Evolutionary conservation across 345 rosid species (phyloP).

Genomic region (Pistacia vera): DNA sequence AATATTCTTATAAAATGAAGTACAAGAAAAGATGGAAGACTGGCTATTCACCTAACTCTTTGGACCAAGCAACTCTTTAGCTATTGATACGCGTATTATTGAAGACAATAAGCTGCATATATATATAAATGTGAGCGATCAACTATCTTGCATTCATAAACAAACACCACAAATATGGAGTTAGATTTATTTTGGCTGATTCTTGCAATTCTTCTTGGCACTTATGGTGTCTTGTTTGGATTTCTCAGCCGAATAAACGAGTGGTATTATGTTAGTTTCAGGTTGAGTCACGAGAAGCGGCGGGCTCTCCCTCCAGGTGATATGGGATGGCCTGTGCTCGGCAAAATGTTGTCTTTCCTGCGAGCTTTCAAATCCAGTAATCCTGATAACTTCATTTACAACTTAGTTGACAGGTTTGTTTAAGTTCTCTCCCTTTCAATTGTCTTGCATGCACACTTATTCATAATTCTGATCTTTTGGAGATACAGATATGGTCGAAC

Average conservation of each 20-base stretch:
- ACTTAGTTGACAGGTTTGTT: slow-evolving; percentile 31
- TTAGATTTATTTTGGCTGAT: slow-evolving; percentile 6
- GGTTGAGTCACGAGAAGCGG: slow-evolving; percentile 33
- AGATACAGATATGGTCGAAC: slow-evolving; percentile 30
- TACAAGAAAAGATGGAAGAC: too few species aligned
- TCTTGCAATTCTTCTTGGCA: slow-evolving; percentile 16
- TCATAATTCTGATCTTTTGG: neutral
- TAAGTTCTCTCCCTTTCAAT: neutral
- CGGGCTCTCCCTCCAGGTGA: slow-evolving; percentile 50
- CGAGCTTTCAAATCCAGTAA: slow-evolving; percentile 45
- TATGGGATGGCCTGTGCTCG: slow-evolving; percentile 50
- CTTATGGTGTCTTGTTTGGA: slow-evolving; percentile 23
- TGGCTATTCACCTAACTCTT: too few species aligned
- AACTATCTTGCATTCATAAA: too few species aligned
- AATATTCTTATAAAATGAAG: too few species aligned
- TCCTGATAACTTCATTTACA: slow-evolving; percentile 43
- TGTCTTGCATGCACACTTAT: neutral
- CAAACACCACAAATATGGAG: slow-evolving; percentile 7
- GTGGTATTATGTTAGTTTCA: slow-evolving; percentile 31
- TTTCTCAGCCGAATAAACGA: slow-evolving; percentile 35
- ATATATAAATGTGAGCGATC: too few species aligned
- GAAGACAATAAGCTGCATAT: neutral
- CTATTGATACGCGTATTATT: too few species aligned
- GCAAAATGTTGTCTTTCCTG: slow-evolving; percentile 49
- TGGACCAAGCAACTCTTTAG: too few species aligned